phyloP scores from a whole-genome alignment of 2,329 filamentous ascomycete genomes.

The Escovopsis sp. region DNA sequence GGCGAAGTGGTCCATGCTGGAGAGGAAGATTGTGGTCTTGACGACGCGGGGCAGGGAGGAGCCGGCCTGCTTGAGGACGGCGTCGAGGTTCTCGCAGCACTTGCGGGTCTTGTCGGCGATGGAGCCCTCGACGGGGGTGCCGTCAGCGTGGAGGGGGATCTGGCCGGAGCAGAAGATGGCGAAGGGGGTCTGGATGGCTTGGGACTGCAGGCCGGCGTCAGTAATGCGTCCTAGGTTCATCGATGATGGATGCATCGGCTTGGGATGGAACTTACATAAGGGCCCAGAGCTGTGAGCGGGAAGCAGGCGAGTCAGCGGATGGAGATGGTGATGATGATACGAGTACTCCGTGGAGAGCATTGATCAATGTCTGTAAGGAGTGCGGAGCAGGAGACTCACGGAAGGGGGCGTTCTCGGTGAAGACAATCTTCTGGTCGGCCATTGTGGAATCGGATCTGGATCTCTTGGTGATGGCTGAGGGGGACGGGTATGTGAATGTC shows the following conservation, averaged over 20 bases:
- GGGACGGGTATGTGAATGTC: conserved; percentile 16
- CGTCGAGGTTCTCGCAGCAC: conserved; percentile 64
- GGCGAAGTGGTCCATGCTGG: conserved; percentile 79
- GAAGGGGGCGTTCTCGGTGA: conserved; percentile 44
- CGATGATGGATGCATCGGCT: no score
- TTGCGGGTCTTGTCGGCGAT: conserved; percentile 49
- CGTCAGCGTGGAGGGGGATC: conserved; percentile 51
- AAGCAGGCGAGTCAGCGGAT: not conserved
- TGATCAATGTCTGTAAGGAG: not conserved
- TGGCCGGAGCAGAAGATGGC: conserved; percentile 56
- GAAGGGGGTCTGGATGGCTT: conserved; percentile 50
- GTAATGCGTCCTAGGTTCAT: not conserved
- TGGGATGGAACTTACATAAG: conserved; percentile 37
- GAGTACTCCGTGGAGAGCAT: not conserved
- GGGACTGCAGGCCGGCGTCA: conserved; percentile 30
- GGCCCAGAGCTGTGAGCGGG: conserved; percentile 36
- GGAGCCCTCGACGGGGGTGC: conserved; percentile 40
- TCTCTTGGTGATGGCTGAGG: no score
- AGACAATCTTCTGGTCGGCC: conserved; percentile 35
- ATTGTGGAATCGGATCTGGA: conserved; percentile 22
- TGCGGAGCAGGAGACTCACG: conserved; percentile 24
- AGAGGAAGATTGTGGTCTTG: conserved; percentile 85
- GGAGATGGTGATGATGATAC: not conserved
- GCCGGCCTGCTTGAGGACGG: conserved; percentile 69
- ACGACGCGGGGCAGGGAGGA: conserved; percentile 67